These are phyloP conservation scores for Xylaria sp. DNA, from an alignment of 2,329 filamentous ascomycete genomes.

Conservation along the genomic window DNA sequence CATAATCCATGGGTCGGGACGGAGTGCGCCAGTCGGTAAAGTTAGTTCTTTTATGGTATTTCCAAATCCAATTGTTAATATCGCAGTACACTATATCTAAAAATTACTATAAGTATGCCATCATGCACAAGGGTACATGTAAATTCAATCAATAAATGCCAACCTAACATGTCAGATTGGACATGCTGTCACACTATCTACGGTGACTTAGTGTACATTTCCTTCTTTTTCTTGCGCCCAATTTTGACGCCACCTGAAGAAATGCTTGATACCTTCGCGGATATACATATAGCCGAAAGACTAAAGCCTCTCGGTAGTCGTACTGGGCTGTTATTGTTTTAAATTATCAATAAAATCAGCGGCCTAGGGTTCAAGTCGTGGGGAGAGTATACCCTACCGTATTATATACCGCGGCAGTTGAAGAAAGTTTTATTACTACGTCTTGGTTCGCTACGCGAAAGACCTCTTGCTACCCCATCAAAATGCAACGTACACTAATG, in stretches of 20 bases:
- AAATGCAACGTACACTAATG: conserved; percentile 4
- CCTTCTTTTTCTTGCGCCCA: conserved; percentile 5
- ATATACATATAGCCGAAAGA: conserved; percentile 25
- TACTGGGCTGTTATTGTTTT: background rate
- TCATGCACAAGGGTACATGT: background rate
- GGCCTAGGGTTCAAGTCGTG: background rate
- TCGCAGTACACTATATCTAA: background rate
- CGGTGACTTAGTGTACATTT: conserved; percentile 10
- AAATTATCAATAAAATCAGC: conserved; percentile 9
- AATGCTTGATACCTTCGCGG: conserved; percentile 4
- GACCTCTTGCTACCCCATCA: background rate
- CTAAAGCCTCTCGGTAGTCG: conserved; percentile 1
- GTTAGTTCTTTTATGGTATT: conserved; percentile 5
- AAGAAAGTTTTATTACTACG: background rate
- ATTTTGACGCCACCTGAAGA: conserved; percentile 7
- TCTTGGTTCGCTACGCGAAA: conserved; percentile 22
- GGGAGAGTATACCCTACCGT: too few relatives aligned
- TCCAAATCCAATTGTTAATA: background rate
- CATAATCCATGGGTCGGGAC: conserved; percentile 26
- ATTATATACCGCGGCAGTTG: conserved; percentile 10
- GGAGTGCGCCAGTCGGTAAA: conserved; percentile 22
- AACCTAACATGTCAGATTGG: conserved; percentile 12
- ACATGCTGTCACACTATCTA: conserved; percentile 13
- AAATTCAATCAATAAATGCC: conserved; percentile 8
- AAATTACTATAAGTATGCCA: conserved; percentile 20